Percentiles rank a stretch among this genome's conserved stretches.
Conservation (phyloP, 345 rosid genomes). For the Arabidopsis thaliana region TAIR10.1 NC_003070.9:4516501-4517000, state of each 20-base stretch:
- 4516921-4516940: slow-evolving; percentile 50
- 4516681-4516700: slow-evolving; percentile 65
- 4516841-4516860: slow-evolving; percentile 72
- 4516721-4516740: slow-evolving; percentile 65
- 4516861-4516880: slow-evolving; percentile 5
- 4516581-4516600: slow-evolving; percentile 48
- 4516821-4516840: slow-evolving; percentile 66
- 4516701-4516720: slow-evolving; percentile 64
- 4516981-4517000: slow-evolving; percentile 76
- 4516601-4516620: slow-evolving; percentile 76
- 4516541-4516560: slow-evolving; percentile 10
- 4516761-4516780: slow-evolving; percentile 64
- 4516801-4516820: slow-evolving; percentile 71
- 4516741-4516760: slow-evolving; percentile 73
- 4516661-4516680: slow-evolving; percentile 64
- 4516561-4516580: neutral
- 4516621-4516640: slow-evolving; percentile 57
- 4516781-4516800: slow-evolving; percentile 79
- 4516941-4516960: slow-evolving; percentile 70
- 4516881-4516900: neutral
- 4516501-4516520: neutral
- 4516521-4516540: slow-evolving; percentile 14
- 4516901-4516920: slow-evolving; percentile 14
- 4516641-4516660: slow-evolving; percentile 62
- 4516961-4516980: slow-evolving; percentile 74